Base-by-base conservation (phyloP, 176 grass and related monocot species). In the Triticum dicoccoides region DNA sequence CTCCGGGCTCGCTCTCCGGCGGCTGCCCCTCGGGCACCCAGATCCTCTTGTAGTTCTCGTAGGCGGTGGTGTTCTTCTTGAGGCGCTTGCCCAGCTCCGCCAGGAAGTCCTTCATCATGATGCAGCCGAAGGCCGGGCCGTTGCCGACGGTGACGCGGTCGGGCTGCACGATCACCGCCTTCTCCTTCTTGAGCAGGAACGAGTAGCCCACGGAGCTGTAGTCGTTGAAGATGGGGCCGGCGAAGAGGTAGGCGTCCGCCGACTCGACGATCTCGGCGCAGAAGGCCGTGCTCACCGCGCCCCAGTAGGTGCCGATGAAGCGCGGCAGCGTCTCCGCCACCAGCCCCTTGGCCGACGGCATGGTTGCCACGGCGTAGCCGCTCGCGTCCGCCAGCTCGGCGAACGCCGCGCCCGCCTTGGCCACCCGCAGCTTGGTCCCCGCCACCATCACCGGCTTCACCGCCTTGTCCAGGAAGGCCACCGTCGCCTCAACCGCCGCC, bases 301-400 rank as follows among this genome's bases (percentile, higher is more conserved):
- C 95, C 95, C 95, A 97, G 90, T 97, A 97, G 23, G 95, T 97
- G 49, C 95, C 95, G 33, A 97, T 83, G 86, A 91, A 97, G 0
- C 79, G 90, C 0, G 88, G 86, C 51, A 86, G 86, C 52, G 91
- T 73, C 92, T 89, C 90, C 34, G 87, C 83, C 6, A 92, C 86
- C 62, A 92, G 86, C 25, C 90, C 90, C 75, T 92, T 92, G 24
- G 90, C 90, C 23, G 87, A 92, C 47, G 90, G 90, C 90, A 92
- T 92, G 18, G 67, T 63, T 0, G 87, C 87, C 0, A 83, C 13
- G 0, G 87, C 81, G 38, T 88, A 91, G 17, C 89, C 90, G 27
- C 83, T 86, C 29, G 87, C 87, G 86, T 92, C 90, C 0, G 58
- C 90, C 9, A 92, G 83, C 47, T 92, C 83, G 25, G 74, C 71